phyloP scores from a whole-genome alignment of 208 protist species.

The Angomonas desouzai region DNA sequence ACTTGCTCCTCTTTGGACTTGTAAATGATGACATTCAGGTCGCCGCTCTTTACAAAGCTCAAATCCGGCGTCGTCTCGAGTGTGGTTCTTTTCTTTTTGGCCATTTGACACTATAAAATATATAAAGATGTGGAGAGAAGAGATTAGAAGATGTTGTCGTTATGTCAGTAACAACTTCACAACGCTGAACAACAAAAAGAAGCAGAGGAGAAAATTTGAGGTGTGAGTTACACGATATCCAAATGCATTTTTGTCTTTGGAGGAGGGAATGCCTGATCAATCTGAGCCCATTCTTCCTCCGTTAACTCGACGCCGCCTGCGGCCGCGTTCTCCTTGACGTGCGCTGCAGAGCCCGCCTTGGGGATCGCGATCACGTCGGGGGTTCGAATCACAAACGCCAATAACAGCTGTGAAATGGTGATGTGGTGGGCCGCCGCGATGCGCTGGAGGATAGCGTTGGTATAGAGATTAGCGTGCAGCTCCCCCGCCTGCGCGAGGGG shows the following conservation, averaged over 20 bases:
- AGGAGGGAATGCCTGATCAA: slow-evolving; percentile 30
- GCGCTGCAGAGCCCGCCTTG: slow-evolving; percentile 45
- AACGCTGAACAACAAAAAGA: background rate
- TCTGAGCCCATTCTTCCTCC: slow-evolving; percentile 20
- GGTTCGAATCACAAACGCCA: slow-evolving; percentile 32
- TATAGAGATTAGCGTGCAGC: slow-evolving; percentile 55
- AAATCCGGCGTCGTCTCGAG: slow-evolving; percentile 59
- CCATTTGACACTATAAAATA: slow-evolving; percentile 25
- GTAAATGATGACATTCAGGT: slow-evolving; percentile 63
- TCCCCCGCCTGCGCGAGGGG: slow-evolving; percentile 53
- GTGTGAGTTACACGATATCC: slow-evolving; percentile 28
- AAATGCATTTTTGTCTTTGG: slow-evolving; percentile 26
- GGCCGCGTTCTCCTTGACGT: slow-evolving; percentile 59
- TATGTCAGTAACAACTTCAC: no score
- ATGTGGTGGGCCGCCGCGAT: slow-evolving; percentile 28
- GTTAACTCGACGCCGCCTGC: slow-evolving; percentile 39
- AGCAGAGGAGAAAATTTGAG: background rate
- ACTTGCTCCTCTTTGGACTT: slow-evolving; percentile 30
- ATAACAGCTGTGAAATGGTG: slow-evolving; percentile 32
- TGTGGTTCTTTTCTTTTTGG: slow-evolving; percentile 30
- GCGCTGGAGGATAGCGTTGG: slow-evolving; percentile 27
- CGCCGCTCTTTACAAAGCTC: slow-evolving; percentile 48
- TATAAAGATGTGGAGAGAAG: background rate
- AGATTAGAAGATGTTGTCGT: slow-evolving; percentile 4
- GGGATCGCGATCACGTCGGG: slow-evolving; percentile 47